Percentiles rank a stretch among this genome's conserved stretches.
These are phyloP conservation scores for Ilyonectria mors-panacis DNA, from an alignment of 2,329 filamentous ascomycete species.

Conservation along the genomic window DNA sequence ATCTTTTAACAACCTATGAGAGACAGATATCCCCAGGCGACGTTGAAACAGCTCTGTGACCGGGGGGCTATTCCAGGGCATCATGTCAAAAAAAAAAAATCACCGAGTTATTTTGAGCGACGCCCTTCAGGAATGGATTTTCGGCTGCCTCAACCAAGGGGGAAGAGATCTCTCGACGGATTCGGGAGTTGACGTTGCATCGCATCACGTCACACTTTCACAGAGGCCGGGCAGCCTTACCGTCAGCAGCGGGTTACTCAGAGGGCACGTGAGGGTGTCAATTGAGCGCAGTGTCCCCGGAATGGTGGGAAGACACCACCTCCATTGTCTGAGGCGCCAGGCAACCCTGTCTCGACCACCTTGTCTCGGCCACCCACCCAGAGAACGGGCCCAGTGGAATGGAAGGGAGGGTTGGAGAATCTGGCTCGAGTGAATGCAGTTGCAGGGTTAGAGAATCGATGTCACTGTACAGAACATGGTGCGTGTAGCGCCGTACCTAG, in stretches of 20 bases:
- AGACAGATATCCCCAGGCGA: background rate
- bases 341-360: constrained; percentile 33
- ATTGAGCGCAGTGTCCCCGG: constrained; percentile 29
- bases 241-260: constrained; percentile 42
- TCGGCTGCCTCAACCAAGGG: constrained; percentile 24
- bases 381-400: constrained; percentile 12
- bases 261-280: constrained; percentile 41
- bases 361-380: constrained; percentile 29
- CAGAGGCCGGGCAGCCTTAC: constrained; percentile 33
- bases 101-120: constrained; percentile 27
- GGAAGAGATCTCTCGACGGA: constrained; percentile 19
- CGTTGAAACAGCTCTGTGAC: background rate
- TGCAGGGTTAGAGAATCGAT: constrained; percentile 31
- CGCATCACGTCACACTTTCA: constrained; percentile 21
- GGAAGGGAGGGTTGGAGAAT: constrained; percentile 37
- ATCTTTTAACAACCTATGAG: constrained; percentile 19
- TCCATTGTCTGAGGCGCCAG: constrained; percentile 32
- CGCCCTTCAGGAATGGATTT: constrained; percentile 13
- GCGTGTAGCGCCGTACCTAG: constrained; percentile 16
- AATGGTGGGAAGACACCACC: constrained; percentile 32
- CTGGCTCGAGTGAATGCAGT: constrained; percentile 36
- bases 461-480: constrained; percentile 34
- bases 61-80: background rate
- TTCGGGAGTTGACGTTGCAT: constrained; percentile 25
- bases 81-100: constrained; percentile 1